A percentile compares a stretch with the other conserved stretches of the same genome.
These are phyloP conservation scores for Wickerhamomyces silvicola DNA, from an alignment of 805 yeast species.

Conservation along the genomic window DNA sequence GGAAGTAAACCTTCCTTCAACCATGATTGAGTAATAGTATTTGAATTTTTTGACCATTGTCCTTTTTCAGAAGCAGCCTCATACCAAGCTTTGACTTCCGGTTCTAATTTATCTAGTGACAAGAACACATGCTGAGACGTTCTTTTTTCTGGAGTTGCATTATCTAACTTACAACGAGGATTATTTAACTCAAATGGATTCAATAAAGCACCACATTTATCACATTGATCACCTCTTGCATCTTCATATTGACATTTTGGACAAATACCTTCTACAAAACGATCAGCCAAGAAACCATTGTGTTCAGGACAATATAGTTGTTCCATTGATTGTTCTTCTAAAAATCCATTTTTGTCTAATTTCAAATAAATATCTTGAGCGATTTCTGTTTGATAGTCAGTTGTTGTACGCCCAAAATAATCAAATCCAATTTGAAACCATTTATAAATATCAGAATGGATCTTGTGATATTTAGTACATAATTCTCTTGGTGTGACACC, in stretches of 20 bases:
- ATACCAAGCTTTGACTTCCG: slow-evolving; percentile 67
- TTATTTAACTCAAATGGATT: slow-evolving; percentile 90
- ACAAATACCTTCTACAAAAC: slow-evolving; percentile 96
- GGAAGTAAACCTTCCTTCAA: slow-evolving; percentile 87
- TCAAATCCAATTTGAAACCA: slow-evolving; percentile 97
- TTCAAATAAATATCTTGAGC: slow-evolving; percentile 89
- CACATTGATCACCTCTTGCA: slow-evolving; percentile 99
- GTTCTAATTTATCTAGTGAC: slow-evolving; percentile 78
- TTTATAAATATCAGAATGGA: slow-evolving; percentile 86
- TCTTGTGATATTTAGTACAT: slow-evolving; percentile 82
- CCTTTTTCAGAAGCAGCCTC: slow-evolving; percentile 63
- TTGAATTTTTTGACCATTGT: slow-evolving; percentile 88
- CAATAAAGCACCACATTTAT: slow-evolving; percentile 83
- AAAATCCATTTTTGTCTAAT: slow-evolving; percentile 64
- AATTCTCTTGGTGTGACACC: slow-evolving; percentile 80
- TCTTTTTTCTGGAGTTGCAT: slow-evolving; percentile 70
- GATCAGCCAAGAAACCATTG: slow-evolving; percentile 87
- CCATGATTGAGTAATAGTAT: slow-evolving; percentile 88
- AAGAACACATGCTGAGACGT: slow-evolving; percentile 83
- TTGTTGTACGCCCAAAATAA: slow-evolving; percentile 94
- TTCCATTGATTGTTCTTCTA: slow-evolving; percentile 82
- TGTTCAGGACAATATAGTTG: slow-evolving; percentile 91
- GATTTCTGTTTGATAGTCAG: slow-evolving; percentile 84
- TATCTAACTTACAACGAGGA: slow-evolving; percentile 93
- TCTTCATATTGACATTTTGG: slow-evolving; percentile 93